phyloP scores from a whole-genome alignment of 2,329 filamentous ascomycete species.

The Xylaria sp. region DNA sequence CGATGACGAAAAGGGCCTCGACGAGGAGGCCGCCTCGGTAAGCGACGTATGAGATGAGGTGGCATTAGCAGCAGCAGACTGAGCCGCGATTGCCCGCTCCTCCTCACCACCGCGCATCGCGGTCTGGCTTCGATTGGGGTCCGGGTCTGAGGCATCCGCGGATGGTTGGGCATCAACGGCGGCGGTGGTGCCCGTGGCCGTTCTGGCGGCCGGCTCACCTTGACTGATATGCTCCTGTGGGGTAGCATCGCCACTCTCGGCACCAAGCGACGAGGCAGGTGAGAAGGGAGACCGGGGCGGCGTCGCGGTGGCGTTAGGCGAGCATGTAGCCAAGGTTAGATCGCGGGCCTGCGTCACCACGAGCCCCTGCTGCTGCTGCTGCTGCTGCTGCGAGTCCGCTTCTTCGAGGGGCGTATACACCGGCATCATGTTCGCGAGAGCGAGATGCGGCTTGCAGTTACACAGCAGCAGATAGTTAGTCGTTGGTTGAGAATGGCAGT shows the following conservation, averaged over 20 bases:
- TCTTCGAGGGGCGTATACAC: slow-evolving; percentile 10
- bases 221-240: slow-evolving; percentile 15
- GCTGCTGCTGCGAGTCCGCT: slow-evolving; percentile 30
- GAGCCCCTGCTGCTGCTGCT: no score
- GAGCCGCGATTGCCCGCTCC: slow-evolving; percentile 21
- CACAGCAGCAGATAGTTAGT: slow-evolving; percentile 9
- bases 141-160: slow-evolving; percentile 18
- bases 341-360: slow-evolving; percentile 40
- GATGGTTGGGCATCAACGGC: slow-evolving; percentile 37
- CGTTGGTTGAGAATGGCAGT: slow-evolving; percentile 21
- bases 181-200: slow-evolving; percentile 30
- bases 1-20: slow-evolving; percentile 14
- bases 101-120: slow-evolving; percentile 14
- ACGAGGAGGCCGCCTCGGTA: slow-evolving; percentile 13
- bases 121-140: slow-evolving; percentile 11
- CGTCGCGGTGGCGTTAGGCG: slow-evolving; percentile 22
- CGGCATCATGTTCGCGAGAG: slow-evolving; percentile 16
- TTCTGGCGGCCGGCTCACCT: slow-evolving; percentile 30
- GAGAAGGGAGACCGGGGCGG: slow-evolving; percentile 19
- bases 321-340: slow-evolving; percentile 34
- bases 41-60: slow-evolving; percentile 12
- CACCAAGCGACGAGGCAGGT: slow-evolving; percentile 24
- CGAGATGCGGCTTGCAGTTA: slow-evolving; percentile 7
- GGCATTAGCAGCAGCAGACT: no score
- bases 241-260: slow-evolving; percentile 32